Conservation (phyloP, 148 eudicot genomes). For the Camellia japonica region DNA sequence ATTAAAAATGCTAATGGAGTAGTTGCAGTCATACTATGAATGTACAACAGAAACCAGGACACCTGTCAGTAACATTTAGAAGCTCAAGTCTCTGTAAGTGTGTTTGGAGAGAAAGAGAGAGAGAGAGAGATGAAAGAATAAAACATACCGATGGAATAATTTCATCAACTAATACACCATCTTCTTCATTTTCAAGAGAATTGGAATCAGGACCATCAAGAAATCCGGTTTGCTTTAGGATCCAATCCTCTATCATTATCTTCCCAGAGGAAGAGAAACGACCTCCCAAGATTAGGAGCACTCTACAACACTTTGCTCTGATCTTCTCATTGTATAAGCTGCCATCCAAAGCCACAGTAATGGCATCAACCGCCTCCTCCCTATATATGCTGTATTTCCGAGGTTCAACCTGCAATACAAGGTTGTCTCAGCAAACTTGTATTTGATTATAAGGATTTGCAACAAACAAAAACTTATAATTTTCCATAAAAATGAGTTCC, state of each 20-base stretch:
- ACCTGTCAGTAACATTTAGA: background rate
- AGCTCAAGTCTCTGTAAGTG: background rate
- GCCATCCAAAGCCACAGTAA: constrained; percentile 34
- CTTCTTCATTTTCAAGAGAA: constrained; percentile 18
- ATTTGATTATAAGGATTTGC: background rate
- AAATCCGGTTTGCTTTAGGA: constrained; percentile 42
- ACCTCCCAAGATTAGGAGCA: constrained; percentile 51
- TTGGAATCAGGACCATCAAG: constrained; percentile 24
- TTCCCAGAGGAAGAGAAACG: constrained; percentile 44
- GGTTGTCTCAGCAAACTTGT: constrained; percentile 6
- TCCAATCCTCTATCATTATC: constrained; percentile 48
- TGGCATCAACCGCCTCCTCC: constrained; percentile 48
- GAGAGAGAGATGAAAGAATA: background rate
- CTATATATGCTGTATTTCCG: constrained; percentile 26
- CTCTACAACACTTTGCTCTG: constrained; percentile 36
- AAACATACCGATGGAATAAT: constrained; percentile 19
- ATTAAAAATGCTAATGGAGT: background rate
- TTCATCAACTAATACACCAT: constrained; percentile 15
- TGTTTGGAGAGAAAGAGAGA: background rate
- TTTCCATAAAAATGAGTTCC: background rate
- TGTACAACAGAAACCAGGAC: background rate
- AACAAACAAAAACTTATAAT: constrained; percentile 1
- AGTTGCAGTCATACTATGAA: background rate
- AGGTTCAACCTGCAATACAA: constrained; percentile 33
- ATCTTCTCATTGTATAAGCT: constrained; percentile 34